These are phyloP conservation scores for Phialophora expanda DNA, from an alignment of 2,329 filamentous ascomycete species.

Conservation along the genomic window DNA sequence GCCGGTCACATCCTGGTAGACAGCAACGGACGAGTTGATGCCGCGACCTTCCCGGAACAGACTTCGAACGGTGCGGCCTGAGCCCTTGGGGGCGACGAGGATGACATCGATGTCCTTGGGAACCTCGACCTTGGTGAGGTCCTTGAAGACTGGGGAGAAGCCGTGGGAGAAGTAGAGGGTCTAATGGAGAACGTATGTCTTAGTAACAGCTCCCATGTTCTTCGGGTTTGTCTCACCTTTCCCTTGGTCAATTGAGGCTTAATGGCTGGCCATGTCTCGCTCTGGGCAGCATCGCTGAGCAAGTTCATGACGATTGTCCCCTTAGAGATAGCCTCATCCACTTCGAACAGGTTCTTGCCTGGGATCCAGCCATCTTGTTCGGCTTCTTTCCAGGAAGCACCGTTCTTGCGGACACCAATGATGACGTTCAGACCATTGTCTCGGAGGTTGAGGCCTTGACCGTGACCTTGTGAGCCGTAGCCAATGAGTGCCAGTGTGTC, in stretches of 20 bases:
- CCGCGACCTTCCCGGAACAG: slow-evolving; percentile 99
- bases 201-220: neutral
- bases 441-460: slow-evolving; percentile 98
- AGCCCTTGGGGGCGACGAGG: slow-evolving; percentile 98
- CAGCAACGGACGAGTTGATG: slow-evolving; percentile 99
- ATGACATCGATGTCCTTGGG: slow-evolving; percentile 97
- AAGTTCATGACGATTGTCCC: slow-evolving; percentile 99
- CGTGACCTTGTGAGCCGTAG: slow-evolving; percentile 97
- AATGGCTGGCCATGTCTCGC: slow-evolving; percentile 97
- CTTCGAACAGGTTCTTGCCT: slow-evolving; percentile 98
- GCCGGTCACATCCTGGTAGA: slow-evolving; percentile 97
- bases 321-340: slow-evolving; percentile 91
- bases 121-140: slow-evolving; percentile 97
- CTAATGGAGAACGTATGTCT: slow-evolving; percentile 53
- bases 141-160: slow-evolving; percentile 99
- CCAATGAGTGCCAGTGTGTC: slow-evolving; percentile 99
- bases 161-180: slow-evolving; percentile 99
- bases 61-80: slow-evolving; percentile 95
- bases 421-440: slow-evolving; percentile 99
- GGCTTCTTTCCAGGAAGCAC: slow-evolving; percentile 97
- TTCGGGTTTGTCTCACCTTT: slow-evolving; percentile 69
- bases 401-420: slow-evolving; percentile 96
- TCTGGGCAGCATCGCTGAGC: slow-evolving; percentile 95
- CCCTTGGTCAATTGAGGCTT: slow-evolving; percentile 98
- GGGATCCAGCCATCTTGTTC: slow-evolving; percentile 96